These are phyloP conservation scores for Canna indica DNA, from an alignment of 176 grass and related monocot genomes.

Conservation along the genomic window DNA sequence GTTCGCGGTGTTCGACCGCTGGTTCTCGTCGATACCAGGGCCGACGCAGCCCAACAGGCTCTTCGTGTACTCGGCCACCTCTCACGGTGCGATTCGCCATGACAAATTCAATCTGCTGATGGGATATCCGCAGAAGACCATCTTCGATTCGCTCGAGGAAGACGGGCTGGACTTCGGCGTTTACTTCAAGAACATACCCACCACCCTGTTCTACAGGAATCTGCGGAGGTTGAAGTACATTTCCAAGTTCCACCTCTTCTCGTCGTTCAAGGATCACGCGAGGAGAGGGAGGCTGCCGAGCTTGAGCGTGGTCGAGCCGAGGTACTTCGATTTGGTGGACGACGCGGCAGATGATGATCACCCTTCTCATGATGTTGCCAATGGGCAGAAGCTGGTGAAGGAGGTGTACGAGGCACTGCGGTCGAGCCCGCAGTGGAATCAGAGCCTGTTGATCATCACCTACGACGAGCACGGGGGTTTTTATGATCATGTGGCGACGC, in stretches of 20 bases:
- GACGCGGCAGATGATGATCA: constrained; percentile 74
- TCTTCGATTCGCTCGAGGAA: constrained; percentile 74
- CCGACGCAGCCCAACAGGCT: constrained; percentile 89
- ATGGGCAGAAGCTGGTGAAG: constrained; percentile 77
- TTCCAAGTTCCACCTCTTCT: constrained; percentile 48
- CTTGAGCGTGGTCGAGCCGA: constrained; percentile 72
- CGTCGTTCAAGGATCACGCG: constrained; percentile 44
- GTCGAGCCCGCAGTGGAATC: constrained; percentile 70
- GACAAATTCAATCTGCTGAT: constrained; percentile 56
- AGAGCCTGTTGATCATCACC: constrained; percentile 58
- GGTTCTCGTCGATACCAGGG: constrained; percentile 88
- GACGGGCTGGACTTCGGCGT: constrained; percentile 44
- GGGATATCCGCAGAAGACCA: constrained; percentile 82
- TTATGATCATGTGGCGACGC: constrained; percentile 82
- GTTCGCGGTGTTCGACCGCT: constrained; percentile 90
- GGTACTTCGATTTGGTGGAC: constrained; percentile 63
- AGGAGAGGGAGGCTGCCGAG: constrained; percentile 36
- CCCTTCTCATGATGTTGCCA: constrained; percentile 80
- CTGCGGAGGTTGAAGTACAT: constrained; percentile 42
- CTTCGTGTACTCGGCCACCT: constrained; percentile 91
- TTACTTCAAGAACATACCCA: constrained; percentile 85
- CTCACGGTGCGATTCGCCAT: constrained; percentile 62
- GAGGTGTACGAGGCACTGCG: constrained; percentile 82
- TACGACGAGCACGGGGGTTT: constrained; percentile 93
- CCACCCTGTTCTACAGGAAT: constrained; percentile 74